Evolutionary conservation across 2,329 filamentous ascomycete species (phyloP), one percentile per base, ranked within the genome.

Genomic region (Paramyrothecium sp.): DNA sequence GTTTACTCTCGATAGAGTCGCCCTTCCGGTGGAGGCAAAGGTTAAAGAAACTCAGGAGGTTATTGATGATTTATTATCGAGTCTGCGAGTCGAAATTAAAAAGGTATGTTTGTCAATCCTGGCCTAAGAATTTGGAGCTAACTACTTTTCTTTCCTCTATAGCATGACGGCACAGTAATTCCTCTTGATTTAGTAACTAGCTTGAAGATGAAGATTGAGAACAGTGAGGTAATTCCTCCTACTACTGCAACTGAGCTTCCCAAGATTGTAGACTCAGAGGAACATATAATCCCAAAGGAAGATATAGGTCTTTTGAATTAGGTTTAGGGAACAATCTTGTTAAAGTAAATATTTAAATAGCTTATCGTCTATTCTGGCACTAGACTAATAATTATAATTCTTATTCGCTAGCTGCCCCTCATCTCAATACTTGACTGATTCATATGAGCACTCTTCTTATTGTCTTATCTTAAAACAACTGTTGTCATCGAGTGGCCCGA

Each of bases 21-120:
- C 21, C 17, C 86, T 88, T 64, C 89, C 89, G 11, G 89, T 92
- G 71, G 87, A 89, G 67, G 63, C 78, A 2, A 87, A 85, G 1
- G 87, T 87, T 33, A 65, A 65, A 46, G 46, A 56, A 41, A 60
- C 54, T 20, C 56, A 67, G 21, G 62, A 66, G 47, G 61, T 67
- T 46, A 62, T 71, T 16, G 57, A 63, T 26, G 58, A 59, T 8
- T 63, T 73, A 54, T 58, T 63, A 26, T 57, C 56, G 17, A 63
- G 65, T 3, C 58, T 77, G 10, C 60, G 69, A 51, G 63, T 75
- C 19, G 65, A 71, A 54, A 71, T 77, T 49, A 58, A 64, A 53
- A 72, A 72, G 60, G 72, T 73, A 62, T 44, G 63, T 55, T 46
- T 5, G 20, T 30, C 20, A 16, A 4, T 17, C n/a, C 47, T 21